These are phyloP conservation scores for Ilex aquifolium DNA, from an alignment of 257 asterid species.

Conservation along the genomic window DNA sequence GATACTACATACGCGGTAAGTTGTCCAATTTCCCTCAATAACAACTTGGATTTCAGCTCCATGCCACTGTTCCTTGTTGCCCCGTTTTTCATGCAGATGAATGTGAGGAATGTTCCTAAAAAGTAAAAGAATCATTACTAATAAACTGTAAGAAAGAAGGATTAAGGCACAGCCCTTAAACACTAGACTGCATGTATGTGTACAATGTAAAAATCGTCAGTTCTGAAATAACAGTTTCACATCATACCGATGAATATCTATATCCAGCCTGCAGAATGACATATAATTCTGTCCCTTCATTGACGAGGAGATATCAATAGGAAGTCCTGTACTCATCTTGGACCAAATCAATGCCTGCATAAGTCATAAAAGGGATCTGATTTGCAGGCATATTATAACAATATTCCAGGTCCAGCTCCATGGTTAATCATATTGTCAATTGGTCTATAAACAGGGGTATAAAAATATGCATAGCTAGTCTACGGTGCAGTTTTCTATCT, in stretches of 20 bases:
- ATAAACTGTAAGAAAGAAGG: no score
- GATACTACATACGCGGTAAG: conserved; percentile 63
- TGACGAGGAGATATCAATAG: conserved; percentile 78
- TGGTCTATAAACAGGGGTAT: no score
- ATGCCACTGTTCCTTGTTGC: conserved; percentile 63
- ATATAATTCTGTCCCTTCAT: conserved; percentile 68
- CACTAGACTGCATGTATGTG: background rate
- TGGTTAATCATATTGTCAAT: no score
- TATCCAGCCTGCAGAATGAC: conserved; percentile 85
- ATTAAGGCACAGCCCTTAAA: background rate
- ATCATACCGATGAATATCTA: conserved; percentile 62
- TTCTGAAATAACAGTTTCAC: background rate
- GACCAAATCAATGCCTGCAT: conserved; percentile 94
- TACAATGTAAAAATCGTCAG: background rate
- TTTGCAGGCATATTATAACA: background rate
- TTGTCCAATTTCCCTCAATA: conserved; percentile 93
- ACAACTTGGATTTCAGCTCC: conserved; percentile 94
- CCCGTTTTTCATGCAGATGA: conserved; percentile 69
- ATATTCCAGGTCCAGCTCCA: background rate
- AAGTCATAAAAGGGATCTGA: conserved; percentile 7
- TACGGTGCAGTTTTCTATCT: no score
- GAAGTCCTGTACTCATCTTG: conserved; percentile 95
- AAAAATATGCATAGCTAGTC: no score
- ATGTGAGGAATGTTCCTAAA: conserved; percentile 83
- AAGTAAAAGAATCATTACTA: background rate